phyloP scores from a whole-genome alignment of 129 eudicot genomes.

The Flaveria sonorensis region DNA sequence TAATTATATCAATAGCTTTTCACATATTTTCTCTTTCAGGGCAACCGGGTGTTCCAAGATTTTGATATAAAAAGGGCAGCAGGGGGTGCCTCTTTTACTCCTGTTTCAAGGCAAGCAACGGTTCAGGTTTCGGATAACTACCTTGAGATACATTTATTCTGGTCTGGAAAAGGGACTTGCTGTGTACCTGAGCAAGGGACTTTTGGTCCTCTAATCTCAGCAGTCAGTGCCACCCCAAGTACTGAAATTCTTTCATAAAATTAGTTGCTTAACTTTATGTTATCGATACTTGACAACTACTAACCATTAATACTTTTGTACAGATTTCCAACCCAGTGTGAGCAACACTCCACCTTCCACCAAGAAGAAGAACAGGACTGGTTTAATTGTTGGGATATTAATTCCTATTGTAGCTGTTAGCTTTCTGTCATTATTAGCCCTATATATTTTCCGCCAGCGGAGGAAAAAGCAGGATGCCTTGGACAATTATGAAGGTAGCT shows the following conservation, averaged over 20 bases:
- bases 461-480: constrained; percentile 38
- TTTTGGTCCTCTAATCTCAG: constrained; percentile 50
- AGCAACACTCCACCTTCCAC: constrained; percentile 46
- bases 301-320: neutral
- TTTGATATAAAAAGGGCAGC: constrained; percentile 42
- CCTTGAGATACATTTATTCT: constrained; percentile 58
- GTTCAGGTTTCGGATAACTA: constrained; percentile 39
- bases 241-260: neutral
- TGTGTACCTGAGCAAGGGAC: constrained; percentile 41
- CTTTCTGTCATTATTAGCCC: constrained; percentile 38
- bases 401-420: constrained; percentile 44
- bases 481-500: constrained; percentile 59
- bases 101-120: constrained; percentile 36
- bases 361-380: constrained; percentile 41
- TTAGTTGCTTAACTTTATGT: neutral
- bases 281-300: constrained; percentile 14
- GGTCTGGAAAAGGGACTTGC: constrained; percentile 74
- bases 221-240: constrained; percentile 52
- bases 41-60: constrained; percentile 29
- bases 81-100: constrained; percentile 33
- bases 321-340: constrained; percentile 58
- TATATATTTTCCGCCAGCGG: constrained; percentile 38
- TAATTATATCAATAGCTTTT: constrained; percentile 21
- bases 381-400: constrained; percentile 60
- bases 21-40: constrained; percentile 22